These are phyloP conservation scores for Auricularia heimuer DNA, from an alignment of 768 basidiomycete genomes.

Conservation along the genomic window DNA sequence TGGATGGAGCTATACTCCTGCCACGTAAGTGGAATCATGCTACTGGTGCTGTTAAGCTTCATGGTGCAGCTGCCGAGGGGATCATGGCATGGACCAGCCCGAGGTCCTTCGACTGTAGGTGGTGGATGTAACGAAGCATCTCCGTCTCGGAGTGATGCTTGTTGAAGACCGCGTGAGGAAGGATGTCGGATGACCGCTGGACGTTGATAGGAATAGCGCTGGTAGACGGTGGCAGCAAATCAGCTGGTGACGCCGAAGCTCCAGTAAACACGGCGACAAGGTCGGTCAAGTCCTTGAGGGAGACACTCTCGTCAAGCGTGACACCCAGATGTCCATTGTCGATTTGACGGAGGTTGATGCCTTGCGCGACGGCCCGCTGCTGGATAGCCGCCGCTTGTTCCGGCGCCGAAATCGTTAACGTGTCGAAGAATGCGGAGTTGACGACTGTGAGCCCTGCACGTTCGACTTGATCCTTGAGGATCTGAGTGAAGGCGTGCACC, in stretches of 20 bases:
- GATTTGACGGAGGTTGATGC: constrained; percentile 78
- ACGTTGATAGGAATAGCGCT: constrained; percentile 47
- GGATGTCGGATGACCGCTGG: constrained; percentile 55
- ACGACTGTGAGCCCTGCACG: constrained; percentile 61
- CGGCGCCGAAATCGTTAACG: constrained; percentile 59
- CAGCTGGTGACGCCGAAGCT: constrained; percentile 7
- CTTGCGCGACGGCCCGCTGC: constrained; percentile 44
- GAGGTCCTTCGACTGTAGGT: constrained; percentile 89
- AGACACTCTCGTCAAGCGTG: constrained; percentile 87
- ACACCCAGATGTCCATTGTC: constrained; percentile 72
- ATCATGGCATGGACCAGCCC: constrained; percentile 96
- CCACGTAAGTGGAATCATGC: constrained; percentile 95
- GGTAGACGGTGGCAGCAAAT: background rate
- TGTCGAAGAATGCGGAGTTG: constrained; percentile 81
- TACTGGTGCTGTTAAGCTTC: constrained; percentile 97
- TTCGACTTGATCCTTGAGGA: constrained; percentile 60
- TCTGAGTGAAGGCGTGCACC: constrained; percentile 80
- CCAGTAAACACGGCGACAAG: constrained; percentile 73
- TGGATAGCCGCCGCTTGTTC: constrained; percentile 57
- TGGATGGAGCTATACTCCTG: constrained; percentile 85
- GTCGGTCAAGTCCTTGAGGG: constrained; percentile 59
- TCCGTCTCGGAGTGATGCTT: constrained; percentile 97
- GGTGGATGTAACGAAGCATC: constrained; percentile 94
- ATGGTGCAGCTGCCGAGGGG: constrained; percentile 89
- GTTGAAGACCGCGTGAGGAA: constrained; percentile 90